Evolutionary conservation across 768 basidiomycete genomes (phyloP), one percentile per base, ranked within the genome.

Genomic region (Leccinum pellstonianum): DNA sequence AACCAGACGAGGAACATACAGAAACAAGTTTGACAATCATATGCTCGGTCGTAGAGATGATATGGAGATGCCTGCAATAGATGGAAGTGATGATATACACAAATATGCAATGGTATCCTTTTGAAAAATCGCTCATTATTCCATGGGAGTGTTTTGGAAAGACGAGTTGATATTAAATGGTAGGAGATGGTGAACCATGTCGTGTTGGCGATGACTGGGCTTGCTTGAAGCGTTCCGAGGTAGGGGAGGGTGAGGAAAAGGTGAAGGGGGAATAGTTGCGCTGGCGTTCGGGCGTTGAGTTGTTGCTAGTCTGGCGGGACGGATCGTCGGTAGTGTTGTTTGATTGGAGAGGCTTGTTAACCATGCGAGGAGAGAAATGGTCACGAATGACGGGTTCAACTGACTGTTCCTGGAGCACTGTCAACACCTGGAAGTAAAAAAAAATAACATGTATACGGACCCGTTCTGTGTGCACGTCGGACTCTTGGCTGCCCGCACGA

Each of bases 261-360:
- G 90, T 91, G 70, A 92, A 92, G 4, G 88, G 80, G 21, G 87
- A 79, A 70, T 88, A 90, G 60, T 86, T 86, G 60, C 79, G 81
- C 68, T 86, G 85, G 66, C 88, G 84, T 67, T 91, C 87, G 4
- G 90, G 89, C 4, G 90, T 90, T 17, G 86, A 84, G 63, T 90
- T 85, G n/a, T 76, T 70, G 25, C 83, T 86, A 64, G 86, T 80
- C 64, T 88, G 87, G 19, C 85, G 84, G 5, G 88, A 88, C 17
- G 83, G 80, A 62, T 86, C 85, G 9, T 77, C 70, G 49, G 61
- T 55, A 56, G 66, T 66, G 58, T 61, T 31, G 48, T 70, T 71
- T 12, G 76, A 67, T 21, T 79, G 70, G 48, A 73, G 73, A 21
- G 66, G 66, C 27, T 58, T 61, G 46, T 61, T 38, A 5, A 35